A percentile compares a stretch with the other conserved stretches of the same genome.
Evolutionary conservation across 2,329 filamentous ascomycete genomes (phyloP).

Genomic region (Pleomassaria siparia): DNA sequence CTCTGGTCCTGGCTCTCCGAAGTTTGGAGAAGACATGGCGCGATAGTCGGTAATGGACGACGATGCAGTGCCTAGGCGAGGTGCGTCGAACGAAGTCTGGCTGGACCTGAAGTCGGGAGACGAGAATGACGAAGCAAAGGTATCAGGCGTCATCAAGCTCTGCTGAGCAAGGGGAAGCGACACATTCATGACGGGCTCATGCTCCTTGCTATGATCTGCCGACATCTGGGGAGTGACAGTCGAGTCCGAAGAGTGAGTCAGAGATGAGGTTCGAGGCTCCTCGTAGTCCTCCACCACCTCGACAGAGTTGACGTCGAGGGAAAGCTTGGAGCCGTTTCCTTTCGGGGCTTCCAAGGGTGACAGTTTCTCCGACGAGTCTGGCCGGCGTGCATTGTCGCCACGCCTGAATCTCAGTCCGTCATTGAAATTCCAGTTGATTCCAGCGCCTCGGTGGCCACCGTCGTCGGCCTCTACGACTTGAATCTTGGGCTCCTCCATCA

Average conservation of each 20-base stretch:
- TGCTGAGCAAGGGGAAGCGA: constrained; percentile 42
- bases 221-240: constrained; percentile 44
- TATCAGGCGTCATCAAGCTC: constrained; percentile 66
- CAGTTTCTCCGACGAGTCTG: constrained; percentile 21
- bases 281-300: constrained; percentile 51
- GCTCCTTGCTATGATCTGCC: constrained; percentile 36
- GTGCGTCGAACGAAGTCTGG: constrained; percentile 68
- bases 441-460: constrained; percentile 38
- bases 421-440: constrained; percentile 48
- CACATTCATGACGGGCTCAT: constrained; percentile 40
- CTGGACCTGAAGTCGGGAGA: constrained; percentile 65
- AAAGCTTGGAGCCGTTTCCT: constrained; percentile 12
- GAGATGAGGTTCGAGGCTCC: constrained; percentile 51
- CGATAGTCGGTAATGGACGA: constrained; percentile 74
- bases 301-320: constrained; percentile 35
- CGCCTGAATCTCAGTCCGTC: constrained; percentile 42
- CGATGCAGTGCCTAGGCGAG: constrained; percentile 72
- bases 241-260: constrained; percentile 54
- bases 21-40: constrained; percentile 68
- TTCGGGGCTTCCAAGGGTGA: constrained; percentile 28
- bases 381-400: constrained; percentile 12
- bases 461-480: constrained; percentile 51
- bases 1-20: constrained; percentile 74
- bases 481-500: constrained; percentile 46
- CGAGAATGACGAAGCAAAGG: constrained; percentile 59